phyloP scores from a whole-genome alignment of 345 rosid genomes.

The Aegle marmelos region DNA sequence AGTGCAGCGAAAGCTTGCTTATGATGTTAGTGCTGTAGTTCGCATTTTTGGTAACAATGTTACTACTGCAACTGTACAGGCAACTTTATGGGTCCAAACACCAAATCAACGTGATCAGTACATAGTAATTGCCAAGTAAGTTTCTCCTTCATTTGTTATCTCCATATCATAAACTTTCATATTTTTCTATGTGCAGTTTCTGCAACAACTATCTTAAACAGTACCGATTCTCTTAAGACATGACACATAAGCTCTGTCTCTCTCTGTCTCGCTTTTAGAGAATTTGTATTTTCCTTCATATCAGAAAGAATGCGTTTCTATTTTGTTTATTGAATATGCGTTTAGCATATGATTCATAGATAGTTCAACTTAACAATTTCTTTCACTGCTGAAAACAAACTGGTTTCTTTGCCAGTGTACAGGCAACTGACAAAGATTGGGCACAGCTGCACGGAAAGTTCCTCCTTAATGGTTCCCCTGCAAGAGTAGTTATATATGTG shows the following conservation, averaged over 20 bases:
- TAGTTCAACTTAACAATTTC: not conserved
- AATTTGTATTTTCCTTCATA: not conserved
- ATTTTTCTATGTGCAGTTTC: not conserved
- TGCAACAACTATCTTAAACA: not conserved
- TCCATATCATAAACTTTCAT: not conserved
- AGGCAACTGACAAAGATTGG: conserved; percentile 84
- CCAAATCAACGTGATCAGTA: conserved; percentile 73
- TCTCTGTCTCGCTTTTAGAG: too few species aligned
- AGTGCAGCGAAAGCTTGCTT: conserved; percentile 71
- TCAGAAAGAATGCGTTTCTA: not conserved
- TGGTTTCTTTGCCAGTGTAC: conserved; percentile 42
- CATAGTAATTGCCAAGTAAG: conserved; percentile 76
- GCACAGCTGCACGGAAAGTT: conserved; percentile 74
- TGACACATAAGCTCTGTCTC: not conserved
- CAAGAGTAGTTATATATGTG: conserved; percentile 66
- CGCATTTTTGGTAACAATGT: conserved; percentile 65
- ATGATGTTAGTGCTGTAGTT: conserved; percentile 66
- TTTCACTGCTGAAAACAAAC: conserved; percentile 1
- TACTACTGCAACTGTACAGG: conserved; percentile 53
- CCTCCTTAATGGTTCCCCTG: conserved; percentile 76
- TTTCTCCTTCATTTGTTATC: not conserved
- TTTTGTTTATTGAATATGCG: not conserved
- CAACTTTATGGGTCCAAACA: conserved; percentile 74
- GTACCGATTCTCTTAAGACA: not conserved
- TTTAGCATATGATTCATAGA: not conserved